Conservation (phyloP, 1,284 basidiomycete genomes). For the Ceratobasidium theobromae region DNA sequence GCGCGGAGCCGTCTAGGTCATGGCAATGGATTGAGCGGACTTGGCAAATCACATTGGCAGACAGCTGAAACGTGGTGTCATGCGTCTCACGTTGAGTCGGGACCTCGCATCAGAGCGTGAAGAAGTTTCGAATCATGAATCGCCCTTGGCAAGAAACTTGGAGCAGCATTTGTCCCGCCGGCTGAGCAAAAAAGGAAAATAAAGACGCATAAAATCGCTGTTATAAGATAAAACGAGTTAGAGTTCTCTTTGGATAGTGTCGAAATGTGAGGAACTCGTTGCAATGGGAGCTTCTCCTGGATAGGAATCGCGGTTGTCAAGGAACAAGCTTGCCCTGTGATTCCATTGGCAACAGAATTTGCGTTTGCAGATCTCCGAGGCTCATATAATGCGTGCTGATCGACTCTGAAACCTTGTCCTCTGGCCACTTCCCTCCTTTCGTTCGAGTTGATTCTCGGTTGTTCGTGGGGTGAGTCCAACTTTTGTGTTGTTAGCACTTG, state of each 20-base stretch:
- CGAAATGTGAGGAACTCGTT: conserved; percentile 24
- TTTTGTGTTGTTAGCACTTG: not conserved
- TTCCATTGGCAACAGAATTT: conserved; percentile 23
- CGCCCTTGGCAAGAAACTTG: not conserved
- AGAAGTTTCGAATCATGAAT: not conserved
- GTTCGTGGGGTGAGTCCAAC: conserved; percentile 31
- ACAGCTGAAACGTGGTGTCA: too few relatives aligned
- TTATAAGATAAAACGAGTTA: too few relatives aligned
- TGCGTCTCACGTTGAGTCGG: too few relatives aligned
- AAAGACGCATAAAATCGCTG: too few relatives aligned
- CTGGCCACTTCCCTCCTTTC: conserved; percentile 29
- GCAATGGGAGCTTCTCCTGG: not conserved
- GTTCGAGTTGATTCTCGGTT: conserved; percentile 38
- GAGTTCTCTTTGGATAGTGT: too few relatives aligned
- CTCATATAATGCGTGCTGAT: not conserved
- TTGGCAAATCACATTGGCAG: too few relatives aligned
- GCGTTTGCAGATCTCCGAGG: conserved; percentile 7
- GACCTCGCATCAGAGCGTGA: too few relatives aligned
- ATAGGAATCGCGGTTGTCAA: conserved; percentile 3
- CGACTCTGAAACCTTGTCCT: not conserved
- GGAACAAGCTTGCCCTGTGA: conserved; percentile 1
- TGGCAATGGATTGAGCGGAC: too few relatives aligned
- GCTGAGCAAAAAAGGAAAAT: not conserved
- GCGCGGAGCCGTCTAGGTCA: too few relatives aligned
- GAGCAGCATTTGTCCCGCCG: too few relatives aligned